Percentiles rank a stretch among this genome's conserved stretches.
Conservation (phyloP, 371 early-diverging fungal species). For the Basidiobolus meristosporus region DNA sequence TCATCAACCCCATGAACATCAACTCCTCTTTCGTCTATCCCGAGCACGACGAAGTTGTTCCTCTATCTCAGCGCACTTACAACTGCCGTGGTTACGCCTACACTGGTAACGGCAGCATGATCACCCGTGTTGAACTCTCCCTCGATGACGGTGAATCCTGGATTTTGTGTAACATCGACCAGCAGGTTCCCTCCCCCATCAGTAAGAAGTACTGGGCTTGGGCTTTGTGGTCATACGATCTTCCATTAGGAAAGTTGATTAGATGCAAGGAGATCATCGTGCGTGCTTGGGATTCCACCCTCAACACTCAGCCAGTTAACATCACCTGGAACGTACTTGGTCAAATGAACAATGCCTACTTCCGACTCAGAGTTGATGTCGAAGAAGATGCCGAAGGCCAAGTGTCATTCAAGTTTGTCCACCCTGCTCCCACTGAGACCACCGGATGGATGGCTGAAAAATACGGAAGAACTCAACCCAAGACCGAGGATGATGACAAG, state of each 20-base stretch:
- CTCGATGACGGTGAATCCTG: slow-evolving; percentile 66
- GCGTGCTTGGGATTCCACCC: slow-evolving; percentile 50
- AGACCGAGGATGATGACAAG: neutral
- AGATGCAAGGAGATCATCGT: slow-evolving; percentile 28
- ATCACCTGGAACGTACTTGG: slow-evolving; percentile 64
- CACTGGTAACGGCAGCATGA: slow-evolving; percentile 46
- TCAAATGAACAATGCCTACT: slow-evolving; percentile 65
- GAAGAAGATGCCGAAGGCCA: slow-evolving; percentile 5
- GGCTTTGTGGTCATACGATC: slow-evolving; percentile 36
- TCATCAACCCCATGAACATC: slow-evolving; percentile 48
- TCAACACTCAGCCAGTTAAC: slow-evolving; percentile 49
- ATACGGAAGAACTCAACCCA: slow-evolving; percentile 2
- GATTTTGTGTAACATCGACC: slow-evolving; percentile 24
- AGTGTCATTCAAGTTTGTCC: slow-evolving; percentile 15
- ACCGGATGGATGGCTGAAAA: slow-evolving; percentile 24
- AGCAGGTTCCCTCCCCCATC: slow-evolving; percentile 6
- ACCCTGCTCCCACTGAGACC: slow-evolving; percentile 22
- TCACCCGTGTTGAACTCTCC: slow-evolving; percentile 65
- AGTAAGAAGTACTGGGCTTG: slow-evolving; percentile 36
- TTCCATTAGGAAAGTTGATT: slow-evolving; percentile 22
- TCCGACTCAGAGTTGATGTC: slow-evolving; percentile 20
- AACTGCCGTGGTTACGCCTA: slow-evolving; percentile 51
- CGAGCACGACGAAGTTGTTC: slow-evolving; percentile 13
- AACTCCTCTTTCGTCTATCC: slow-evolving; percentile 32
- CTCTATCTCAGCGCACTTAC: slow-evolving; percentile 14